These are phyloP conservation scores for Suillus fuscotomentosus DNA, from an alignment of 768 basidiomycete genomes.

Conservation along the genomic window DNA sequence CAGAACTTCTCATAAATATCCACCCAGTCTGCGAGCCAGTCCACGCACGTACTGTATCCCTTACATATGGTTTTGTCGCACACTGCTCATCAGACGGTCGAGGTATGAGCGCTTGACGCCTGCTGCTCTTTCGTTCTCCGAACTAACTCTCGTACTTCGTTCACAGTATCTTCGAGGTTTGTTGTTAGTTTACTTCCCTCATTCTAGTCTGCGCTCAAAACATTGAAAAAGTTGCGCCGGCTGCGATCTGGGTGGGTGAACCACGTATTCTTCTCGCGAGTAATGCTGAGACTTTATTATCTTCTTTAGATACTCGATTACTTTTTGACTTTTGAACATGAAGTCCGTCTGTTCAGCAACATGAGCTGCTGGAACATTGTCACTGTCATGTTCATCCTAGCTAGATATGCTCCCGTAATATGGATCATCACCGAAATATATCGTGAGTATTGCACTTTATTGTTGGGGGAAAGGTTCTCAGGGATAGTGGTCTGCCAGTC, in stretches of 20 bases:
- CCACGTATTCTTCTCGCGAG: neutral
- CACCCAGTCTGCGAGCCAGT: neutral
- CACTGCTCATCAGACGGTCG: conserved; percentile 4
- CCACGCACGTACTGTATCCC: neutral
- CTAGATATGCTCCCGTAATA: conserved; percentile 10
- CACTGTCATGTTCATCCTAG: conserved; percentile 8
- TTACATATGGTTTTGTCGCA: too few species aligned
- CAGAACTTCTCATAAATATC: neutral
- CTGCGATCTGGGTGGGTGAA: conserved; percentile 7
- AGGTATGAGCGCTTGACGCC: conserved; percentile 1
- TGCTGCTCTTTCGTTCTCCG: neutral
- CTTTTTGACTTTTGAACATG: conserved; percentile 11
- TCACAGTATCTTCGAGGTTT: conserved; percentile 12
- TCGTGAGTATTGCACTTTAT: conserved; percentile 1
- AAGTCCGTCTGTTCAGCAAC: conserved; percentile 8
- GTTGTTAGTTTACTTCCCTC: neutral
- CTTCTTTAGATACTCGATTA: conserved; percentile 8
- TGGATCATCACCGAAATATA: conserved; percentile 9
- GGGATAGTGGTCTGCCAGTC: neutral
- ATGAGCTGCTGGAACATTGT: conserved; percentile 3
- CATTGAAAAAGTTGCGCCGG: conserved; percentile 6
- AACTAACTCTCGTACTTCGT: neutral
- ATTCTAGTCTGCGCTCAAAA: neutral
- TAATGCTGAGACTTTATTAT: neutral
- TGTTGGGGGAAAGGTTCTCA: neutral